Conservation (phyloP, 257 asterid genomes). For the Linderniella brevidens region DNA sequence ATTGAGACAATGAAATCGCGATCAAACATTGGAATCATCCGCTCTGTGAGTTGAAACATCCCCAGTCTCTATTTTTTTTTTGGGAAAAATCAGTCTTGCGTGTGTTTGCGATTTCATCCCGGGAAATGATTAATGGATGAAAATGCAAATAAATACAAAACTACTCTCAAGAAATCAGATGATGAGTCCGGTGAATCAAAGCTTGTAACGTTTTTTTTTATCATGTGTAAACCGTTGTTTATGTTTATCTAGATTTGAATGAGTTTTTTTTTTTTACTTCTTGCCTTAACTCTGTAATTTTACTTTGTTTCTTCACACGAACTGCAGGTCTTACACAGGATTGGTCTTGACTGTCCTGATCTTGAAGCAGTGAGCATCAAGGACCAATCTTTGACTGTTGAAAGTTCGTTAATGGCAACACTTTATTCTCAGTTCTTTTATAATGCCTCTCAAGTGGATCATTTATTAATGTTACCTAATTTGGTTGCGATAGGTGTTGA, state of each 20-base stretch:
- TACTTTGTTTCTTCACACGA: slow-evolving; percentile 8
- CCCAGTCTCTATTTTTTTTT: too few species aligned
- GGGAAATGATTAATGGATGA: too few species aligned
- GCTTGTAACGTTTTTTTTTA: too few species aligned
- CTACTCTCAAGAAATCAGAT: too few species aligned
- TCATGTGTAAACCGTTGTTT: too few species aligned
- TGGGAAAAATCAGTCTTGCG: too few species aligned
- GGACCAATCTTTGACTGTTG: slow-evolving; percentile 71
- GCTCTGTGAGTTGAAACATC: too few species aligned
- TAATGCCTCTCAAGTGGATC: too few species aligned
- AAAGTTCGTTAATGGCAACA: slow-evolving; percentile 29
- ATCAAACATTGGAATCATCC: slow-evolving; percentile 39
- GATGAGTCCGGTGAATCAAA: too few species aligned
- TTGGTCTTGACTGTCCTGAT: slow-evolving; percentile 54
- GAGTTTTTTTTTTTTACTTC: slow-evolving; percentile 7
- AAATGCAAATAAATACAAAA: too few species aligned
- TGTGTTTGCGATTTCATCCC: too few species aligned
- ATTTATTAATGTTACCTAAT: neutral
- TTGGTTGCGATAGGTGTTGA: slow-evolving; percentile 26
- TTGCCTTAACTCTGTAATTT: neutral
- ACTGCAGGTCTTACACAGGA: slow-evolving; percentile 60
- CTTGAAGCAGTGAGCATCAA: slow-evolving; percentile 45
- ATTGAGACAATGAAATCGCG: slow-evolving; percentile 60
- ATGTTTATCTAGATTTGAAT: slow-evolving; percentile 66
- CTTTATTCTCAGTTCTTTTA: too few species aligned